Evolutionary conservation across 768 basidiomycete genomes (phyloP).

Genomic region (Lyophyllum shimeji): DNA sequence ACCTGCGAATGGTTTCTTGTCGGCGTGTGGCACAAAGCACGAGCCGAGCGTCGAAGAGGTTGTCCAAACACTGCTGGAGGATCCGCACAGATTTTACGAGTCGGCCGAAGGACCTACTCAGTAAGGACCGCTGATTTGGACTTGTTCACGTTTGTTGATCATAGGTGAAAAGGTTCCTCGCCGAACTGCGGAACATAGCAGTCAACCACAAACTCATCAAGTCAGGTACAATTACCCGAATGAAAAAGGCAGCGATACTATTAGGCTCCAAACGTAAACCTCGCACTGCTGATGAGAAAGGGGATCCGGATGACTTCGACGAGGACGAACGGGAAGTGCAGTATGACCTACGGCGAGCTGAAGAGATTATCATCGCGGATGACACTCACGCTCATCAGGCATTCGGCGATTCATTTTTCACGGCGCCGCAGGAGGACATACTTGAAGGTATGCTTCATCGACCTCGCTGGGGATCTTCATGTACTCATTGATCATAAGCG

Average conservation of each 20-base stretch:
- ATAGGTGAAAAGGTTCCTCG: conserved; percentile 61
- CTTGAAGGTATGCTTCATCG: conserved; percentile 61
- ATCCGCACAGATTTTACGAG: conserved; percentile 71
- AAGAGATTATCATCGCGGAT: conserved; percentile 80
- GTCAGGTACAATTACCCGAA: conserved; percentile 49
- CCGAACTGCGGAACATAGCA: conserved; percentile 84
- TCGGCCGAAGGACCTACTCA: conserved; percentile 67
- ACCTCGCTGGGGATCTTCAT: neutral
- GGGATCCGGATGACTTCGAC: conserved; percentile 44
- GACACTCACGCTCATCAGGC: conserved; percentile 79
- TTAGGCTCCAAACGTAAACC: conserved; percentile 69
- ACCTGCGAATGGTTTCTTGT: conserved; percentile 80
- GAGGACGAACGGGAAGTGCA: conserved; percentile 73
- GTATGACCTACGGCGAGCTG: conserved; percentile 70
- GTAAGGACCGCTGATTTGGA: conserved; percentile 38
- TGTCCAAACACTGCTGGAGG: conserved; percentile 61
- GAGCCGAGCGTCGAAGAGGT: conserved; percentile 88
- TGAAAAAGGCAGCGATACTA: conserved; percentile 73
- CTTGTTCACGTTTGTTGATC: neutral
- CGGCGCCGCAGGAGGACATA: conserved; percentile 86
- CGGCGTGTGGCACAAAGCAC: conserved; percentile 81
- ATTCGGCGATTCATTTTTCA: conserved; percentile 75
- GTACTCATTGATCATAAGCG: conserved; percentile 32
- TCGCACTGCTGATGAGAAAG: conserved; percentile 28
- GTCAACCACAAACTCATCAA: conserved; percentile 65